These are phyloP conservation scores for Populus simonii DNA, from an alignment of 345 rosid species.

Conservation along the genomic window DNA sequence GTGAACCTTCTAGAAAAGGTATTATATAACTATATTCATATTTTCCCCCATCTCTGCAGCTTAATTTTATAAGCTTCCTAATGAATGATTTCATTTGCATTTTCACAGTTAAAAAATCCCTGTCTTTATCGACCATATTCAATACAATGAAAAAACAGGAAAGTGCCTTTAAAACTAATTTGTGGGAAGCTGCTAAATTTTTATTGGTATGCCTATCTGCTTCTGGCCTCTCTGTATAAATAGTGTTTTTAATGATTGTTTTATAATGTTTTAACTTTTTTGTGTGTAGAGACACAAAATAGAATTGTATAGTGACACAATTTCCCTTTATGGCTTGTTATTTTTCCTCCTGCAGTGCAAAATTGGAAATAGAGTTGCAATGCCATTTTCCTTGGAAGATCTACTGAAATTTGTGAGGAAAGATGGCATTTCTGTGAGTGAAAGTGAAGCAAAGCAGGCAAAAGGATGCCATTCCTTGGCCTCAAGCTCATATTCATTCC, in stretches of 20 bases:
- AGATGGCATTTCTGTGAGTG: constrained; percentile 25
- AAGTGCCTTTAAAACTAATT: constrained; percentile 48
- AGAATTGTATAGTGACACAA: no score
- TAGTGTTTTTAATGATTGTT: no score
- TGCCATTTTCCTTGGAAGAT: constrained; percentile 53
- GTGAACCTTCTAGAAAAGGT: constrained; percentile 34
- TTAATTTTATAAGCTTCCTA: constrained; percentile 14
- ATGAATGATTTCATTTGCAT: constrained; percentile 5
- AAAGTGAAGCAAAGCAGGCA: constrained; percentile 27
- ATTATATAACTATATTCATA: constrained; percentile 12
- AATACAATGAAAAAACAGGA: constrained; percentile 62
- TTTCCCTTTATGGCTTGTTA: no score
- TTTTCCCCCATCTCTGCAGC: background rate
- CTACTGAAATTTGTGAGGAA: constrained; percentile 50
- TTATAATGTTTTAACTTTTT: no score
- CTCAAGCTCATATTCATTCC: constrained; percentile 37
- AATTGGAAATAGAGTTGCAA: constrained; percentile 29
- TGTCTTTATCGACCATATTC: constrained; percentile 49
- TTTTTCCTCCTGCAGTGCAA: constrained; percentile 38
- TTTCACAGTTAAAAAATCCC: constrained; percentile 44
- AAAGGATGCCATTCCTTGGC: constrained; percentile 30
- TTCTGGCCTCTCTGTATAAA: no score
- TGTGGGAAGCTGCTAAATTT: constrained; percentile 45
- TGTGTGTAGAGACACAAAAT: no score
- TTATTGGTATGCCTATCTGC: constrained; percentile 43